A percentile compares a stretch with the other conserved stretches of the same genome.
Evolutionary conservation across 352 stramenopile genomes (phyloP).

Genomic region (Globisporangium paroecandrum): DNA sequence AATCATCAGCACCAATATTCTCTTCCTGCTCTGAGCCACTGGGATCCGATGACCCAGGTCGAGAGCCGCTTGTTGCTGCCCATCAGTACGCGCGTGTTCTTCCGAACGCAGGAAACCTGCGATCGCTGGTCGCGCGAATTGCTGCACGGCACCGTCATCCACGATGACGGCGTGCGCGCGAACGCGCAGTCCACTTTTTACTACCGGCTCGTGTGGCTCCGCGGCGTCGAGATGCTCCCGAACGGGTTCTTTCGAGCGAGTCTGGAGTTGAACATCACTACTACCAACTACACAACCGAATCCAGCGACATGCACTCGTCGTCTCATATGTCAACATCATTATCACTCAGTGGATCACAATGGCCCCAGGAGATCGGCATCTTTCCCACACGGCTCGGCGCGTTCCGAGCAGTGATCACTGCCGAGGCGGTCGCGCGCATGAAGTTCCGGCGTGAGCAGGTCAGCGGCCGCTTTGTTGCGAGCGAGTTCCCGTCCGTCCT

Average conservation of each 20-base stretch:
- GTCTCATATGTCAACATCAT: neutral
- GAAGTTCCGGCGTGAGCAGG: constrained; percentile 45
- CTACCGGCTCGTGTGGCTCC: constrained; percentile 65
- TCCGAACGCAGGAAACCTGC: constrained; percentile 36
- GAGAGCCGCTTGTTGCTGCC: constrained; percentile 30
- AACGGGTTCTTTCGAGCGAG: constrained; percentile 63
- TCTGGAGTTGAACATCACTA: constrained; percentile 33
- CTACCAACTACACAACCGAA: neutral
- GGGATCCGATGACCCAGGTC: constrained; percentile 20
- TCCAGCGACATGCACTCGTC: neutral
- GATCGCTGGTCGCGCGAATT: constrained; percentile 50
- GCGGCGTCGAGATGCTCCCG: constrained; percentile 56
- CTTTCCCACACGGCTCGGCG: constrained; percentile 51
- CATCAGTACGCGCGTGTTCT: constrained; percentile 50
- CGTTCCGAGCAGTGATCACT: constrained; percentile 53
- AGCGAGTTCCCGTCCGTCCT: constrained; percentile 37
- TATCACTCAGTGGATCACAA: constrained; percentile 3
- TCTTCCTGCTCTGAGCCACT: neutral
- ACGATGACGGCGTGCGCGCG: constrained; percentile 25
- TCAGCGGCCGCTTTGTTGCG: constrained; percentile 26
- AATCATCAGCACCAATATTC: neutral
- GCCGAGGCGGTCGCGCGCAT: constrained; percentile 51
- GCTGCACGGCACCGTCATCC: constrained; percentile 44
- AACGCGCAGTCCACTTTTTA: constrained; percentile 24
- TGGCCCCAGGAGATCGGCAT: constrained; percentile 50